Conservation (phyloP, 164 flowering plant species). For the Litsea cubeba region DNA sequence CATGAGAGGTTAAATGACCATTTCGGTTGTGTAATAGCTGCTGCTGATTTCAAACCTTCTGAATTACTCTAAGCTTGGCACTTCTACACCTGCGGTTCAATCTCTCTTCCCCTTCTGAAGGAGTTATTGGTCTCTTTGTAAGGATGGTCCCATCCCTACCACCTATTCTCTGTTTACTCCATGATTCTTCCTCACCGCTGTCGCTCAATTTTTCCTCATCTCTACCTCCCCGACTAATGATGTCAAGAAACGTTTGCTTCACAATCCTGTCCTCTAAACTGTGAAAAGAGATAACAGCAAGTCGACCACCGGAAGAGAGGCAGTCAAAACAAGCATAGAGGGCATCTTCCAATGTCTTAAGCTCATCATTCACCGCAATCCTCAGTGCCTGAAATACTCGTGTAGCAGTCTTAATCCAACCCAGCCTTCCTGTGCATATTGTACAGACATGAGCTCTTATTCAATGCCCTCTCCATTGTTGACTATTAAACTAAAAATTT, state of each 20-base stretch:
- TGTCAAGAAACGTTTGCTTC: constrained; percentile 80
- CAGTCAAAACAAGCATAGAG: constrained; percentile 66
- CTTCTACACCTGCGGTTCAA: constrained; percentile 69
- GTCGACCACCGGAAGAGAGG: constrained; percentile 85
- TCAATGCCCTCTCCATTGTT: neutral
- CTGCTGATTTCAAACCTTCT: constrained; percentile 38
- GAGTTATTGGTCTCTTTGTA: constrained; percentile 92
- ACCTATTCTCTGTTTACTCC: constrained; percentile 57
- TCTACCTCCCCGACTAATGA: constrained; percentile 27
- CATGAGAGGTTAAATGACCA: neutral
- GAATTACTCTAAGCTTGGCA: constrained; percentile 91
- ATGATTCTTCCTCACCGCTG: constrained; percentile 34
- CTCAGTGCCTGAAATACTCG: constrained; percentile 93
- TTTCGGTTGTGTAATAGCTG: neutral
- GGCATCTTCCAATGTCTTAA: constrained; percentile 62
- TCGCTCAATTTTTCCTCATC: neutral
- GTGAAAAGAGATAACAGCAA: constrained; percentile 92
- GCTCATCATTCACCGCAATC: constrained; percentile 95
- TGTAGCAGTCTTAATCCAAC: constrained; percentile 98
- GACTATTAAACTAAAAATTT: neutral
- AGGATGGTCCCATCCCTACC: constrained; percentile 65
- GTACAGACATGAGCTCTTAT: neutral
- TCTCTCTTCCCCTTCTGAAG: constrained; percentile 72
- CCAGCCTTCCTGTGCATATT: constrained; percentile 66
- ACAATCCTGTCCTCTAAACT: constrained; percentile 98